These are phyloP conservation scores for Penicillium sp. DNA, from an alignment of 2,329 filamentous ascomycete species.

Conservation along the genomic window DNA sequence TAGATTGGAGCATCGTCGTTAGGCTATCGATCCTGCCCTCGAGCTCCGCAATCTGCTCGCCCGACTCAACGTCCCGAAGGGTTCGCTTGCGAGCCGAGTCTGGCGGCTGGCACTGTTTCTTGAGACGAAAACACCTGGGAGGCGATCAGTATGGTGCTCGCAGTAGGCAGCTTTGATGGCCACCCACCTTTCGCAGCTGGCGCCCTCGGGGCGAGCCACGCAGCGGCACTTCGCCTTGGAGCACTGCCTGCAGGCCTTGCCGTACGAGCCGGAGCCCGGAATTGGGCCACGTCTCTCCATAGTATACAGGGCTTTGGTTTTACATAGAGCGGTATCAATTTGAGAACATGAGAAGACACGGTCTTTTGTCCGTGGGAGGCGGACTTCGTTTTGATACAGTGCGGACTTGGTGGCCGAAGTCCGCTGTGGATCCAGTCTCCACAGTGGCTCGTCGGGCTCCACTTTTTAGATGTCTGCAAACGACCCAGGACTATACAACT, in stretches of 20 bases:
- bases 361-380: no score
- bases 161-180: not conserved
- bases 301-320: not conserved
- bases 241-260: constrained; percentile 26
- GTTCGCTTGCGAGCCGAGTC: constrained; percentile 29
- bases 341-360: no score
- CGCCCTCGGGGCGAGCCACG: constrained; percentile 17
- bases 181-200: constrained; percentile 24
- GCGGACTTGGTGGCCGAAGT: no score
- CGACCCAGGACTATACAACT: no score
- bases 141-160: constrained; percentile 6
- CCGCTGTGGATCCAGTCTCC: no score
- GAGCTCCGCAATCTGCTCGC: constrained; percentile 31
- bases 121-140: constrained; percentile 34
- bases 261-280: constrained; percentile 21
- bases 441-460: no score
- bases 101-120: constrained; percentile 32
- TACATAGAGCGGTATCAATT: no score
- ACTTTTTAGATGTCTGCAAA: no score
- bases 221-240: constrained; percentile 30
- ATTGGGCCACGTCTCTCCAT: constrained; percentile 17
- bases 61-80: constrained; percentile 24
- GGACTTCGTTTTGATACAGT: no score
- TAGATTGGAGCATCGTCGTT: constrained; percentile 26
- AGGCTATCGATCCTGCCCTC: constrained; percentile 33